A percentile compares a stretch with the other conserved stretches of the same genome.
These are phyloP conservation scores for Aspergillus sp. DNA, from an alignment of 2,329 filamentous ascomycete species.

Conservation along the genomic window DNA sequence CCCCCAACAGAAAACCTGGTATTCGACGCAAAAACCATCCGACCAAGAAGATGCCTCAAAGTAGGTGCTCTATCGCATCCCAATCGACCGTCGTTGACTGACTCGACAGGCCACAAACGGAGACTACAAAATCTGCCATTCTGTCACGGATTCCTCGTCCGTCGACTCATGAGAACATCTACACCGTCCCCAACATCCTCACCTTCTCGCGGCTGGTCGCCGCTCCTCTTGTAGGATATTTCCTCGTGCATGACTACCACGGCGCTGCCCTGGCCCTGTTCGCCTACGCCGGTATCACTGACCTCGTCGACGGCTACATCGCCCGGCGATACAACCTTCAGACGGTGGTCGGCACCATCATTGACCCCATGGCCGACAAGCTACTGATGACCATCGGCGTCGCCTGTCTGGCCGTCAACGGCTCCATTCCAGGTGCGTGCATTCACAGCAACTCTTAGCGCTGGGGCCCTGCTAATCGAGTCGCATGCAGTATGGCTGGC, in stretches of 20 bases:
- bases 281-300: slow-evolving; percentile 85
- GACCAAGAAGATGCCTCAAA: slow-evolving; percentile 16
- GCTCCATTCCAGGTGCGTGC: slow-evolving; percentile 70
- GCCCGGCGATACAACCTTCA: slow-evolving; percentile 82
- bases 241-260: slow-evolving; percentile 80
- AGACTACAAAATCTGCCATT: slow-evolving; percentile 30
- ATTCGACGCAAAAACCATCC: slow-evolving; percentile 18
- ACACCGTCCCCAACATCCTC: slow-evolving; percentile 91
- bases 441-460: not conserved
- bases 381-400: slow-evolving; percentile 91
- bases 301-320: slow-evolving; percentile 91
- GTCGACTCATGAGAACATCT: slow-evolving; percentile 77
- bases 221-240: slow-evolving; percentile 82
- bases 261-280: slow-evolving; percentile 80
- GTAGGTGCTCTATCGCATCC: slow-evolving; percentile 12
- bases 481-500: slow-evolving; percentile 71
- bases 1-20: not conserved
- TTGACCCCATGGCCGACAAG: slow-evolving; percentile 98
- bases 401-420: slow-evolving; percentile 78
- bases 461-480: slow-evolving; percentile 3
- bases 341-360: slow-evolving; percentile 90
- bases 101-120: slow-evolving; percentile 17
- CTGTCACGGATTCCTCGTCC: slow-evolving; percentile 32
- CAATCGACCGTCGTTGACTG: not conserved
- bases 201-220: slow-evolving; percentile 82